Base-by-base conservation (phyloP, 2,329 filamentous ascomycete species). In the Curvularia sp. region DNA sequence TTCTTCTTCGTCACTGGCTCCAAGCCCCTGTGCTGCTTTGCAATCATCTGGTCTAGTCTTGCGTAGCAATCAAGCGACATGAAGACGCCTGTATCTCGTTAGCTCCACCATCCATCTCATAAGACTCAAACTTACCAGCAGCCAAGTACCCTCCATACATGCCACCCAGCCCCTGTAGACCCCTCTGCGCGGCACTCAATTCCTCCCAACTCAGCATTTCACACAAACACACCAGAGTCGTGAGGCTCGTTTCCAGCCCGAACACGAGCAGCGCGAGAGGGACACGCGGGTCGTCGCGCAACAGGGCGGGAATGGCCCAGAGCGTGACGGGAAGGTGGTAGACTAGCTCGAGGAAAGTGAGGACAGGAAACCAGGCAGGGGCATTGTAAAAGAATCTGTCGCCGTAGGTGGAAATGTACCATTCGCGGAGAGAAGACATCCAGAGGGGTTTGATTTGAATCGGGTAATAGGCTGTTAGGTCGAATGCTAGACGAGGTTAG, bases 301-400 rank as follows among this genome's bases (percentile, higher is more conserved):
- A 64, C 9, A 89, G 73, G 1, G 80, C 86, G n/a, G 80, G 74
- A 18, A 89, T 77, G 0, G 84, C 83, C 85, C 85, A 89, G 13
- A 87, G 52, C 45, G 83, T 86, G 18, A 88, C 67, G 0, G 88
- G 88, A 0, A 86, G 73, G 72, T 90, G 87, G 68, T 85, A 87
- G 18, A 86, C 55, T 2, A 84, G 69, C 70, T 90, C 88, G 69
- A 89, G 82, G 71, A 80, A 83, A 25, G 82, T 80, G 68, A 85
- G 87, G 13, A 79, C 63, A 10, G 76, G 77, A 70, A 90, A 90
- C 83, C 85, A 90, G 3, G 79, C 72, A 38, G 87, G 87, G 1
- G 85, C 80, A 3, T 78, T 69, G 32, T 81, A 79, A 77, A 90
- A 89, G 79, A 89, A 88, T 52, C 82, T 84, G 69, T 90, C 88